A percentile compares a stretch with the other conserved stretches of the same genome.
Conservation (phyloP, 768 basidiomycete genomes). For the Boletus sp. region DNA sequence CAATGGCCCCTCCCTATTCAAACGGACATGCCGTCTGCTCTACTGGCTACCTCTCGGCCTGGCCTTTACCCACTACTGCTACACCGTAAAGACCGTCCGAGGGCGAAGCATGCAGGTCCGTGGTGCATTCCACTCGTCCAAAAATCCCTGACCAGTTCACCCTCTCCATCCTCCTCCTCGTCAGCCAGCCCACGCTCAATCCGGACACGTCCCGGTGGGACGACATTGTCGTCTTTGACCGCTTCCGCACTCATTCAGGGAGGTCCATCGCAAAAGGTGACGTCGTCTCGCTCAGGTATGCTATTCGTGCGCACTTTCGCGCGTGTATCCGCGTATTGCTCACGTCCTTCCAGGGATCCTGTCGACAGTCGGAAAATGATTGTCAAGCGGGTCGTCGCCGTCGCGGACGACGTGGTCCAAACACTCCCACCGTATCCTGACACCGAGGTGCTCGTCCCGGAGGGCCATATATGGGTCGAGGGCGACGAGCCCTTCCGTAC, state of each 20-base stretch:
- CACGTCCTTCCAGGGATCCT: conserved; percentile 50
- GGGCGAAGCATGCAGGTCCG: conserved; percentile 75
- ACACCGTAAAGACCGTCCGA: conserved; percentile 49
- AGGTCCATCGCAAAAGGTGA: conserved; percentile 51
- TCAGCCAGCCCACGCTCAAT: conserved; percentile 68
- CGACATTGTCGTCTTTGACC: conserved; percentile 65
- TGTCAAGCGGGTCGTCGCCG: conserved; percentile 64
- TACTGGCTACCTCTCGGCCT: conserved; percentile 59
- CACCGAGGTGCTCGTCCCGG: conserved; percentile 49
- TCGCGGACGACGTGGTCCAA: conserved; percentile 59
- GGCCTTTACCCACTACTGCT: conserved; percentile 48
- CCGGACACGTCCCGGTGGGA: conserved; percentile 60
- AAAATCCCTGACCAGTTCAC: not conserved
- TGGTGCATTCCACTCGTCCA: not conserved
- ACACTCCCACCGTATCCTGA: conserved; percentile 70
- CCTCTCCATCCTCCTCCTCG: conserved; percentile 7
- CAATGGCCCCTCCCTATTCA: not conserved
- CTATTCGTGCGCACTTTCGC: conserved; percentile 22
- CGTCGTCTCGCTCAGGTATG: conserved; percentile 57
- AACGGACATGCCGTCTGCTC: conserved; percentile 28
- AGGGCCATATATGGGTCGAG: conserved; percentile 74
- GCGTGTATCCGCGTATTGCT: too few species aligned
- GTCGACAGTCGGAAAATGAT: conserved; percentile 47
- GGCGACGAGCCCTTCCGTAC: conserved; percentile 43
- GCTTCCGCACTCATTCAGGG: conserved; percentile 37